Evolutionary conservation across 257 asterid species (phyloP), one percentile per base, ranked within the genome.

Genomic region (Echites panduratus): DNA sequence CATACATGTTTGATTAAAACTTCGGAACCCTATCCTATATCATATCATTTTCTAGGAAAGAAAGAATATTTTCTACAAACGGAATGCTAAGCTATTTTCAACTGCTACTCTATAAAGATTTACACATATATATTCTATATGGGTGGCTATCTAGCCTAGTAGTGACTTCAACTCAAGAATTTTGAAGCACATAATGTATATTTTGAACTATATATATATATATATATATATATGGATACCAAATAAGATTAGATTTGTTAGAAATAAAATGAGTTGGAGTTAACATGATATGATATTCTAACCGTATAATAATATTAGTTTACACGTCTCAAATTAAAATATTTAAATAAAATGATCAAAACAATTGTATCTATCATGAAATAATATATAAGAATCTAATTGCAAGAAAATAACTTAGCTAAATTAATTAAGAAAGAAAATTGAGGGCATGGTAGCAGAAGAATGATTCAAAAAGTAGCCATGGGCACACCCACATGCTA

Each of bases 401-500:
- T n/a, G 44, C 27, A 24, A 71, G 12, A 16, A 67, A 58, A 54
- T 43, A 13, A 40, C 26, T 22, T 71, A 16, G 0, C 29, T 13
- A 10, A 56, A 41, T 17, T 40, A n/a, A n/a, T n/a, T n/a, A n/a
- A n/a, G n/a, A n/a, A n/a, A n/a, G 40, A 32, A 49, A 19, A 52
- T 19, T n/a, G 45, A 32, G n/a, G n/a, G n/a, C 24, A 41, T 29
- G 71, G 11, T 38, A 40, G 56, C 61, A 67, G 35, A 67, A 59
- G 70, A 76, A 74, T 70, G 70, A 70, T 49, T 69, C 49, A 17
- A 53, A 54, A 74, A 79, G 70, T 73, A 41, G 53, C 35, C 53
- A 14, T 77, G 63, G 72, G n/a, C n/a, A n/a, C 81, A 70, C 73
- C 61, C 73, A 69, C 85, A 83, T 82, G 87, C 86, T 82, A 71